These are phyloP conservation scores for Colletotrichum sojae DNA, from an alignment of 2,329 filamentous ascomycete genomes.

Conservation along the genomic window DNA sequence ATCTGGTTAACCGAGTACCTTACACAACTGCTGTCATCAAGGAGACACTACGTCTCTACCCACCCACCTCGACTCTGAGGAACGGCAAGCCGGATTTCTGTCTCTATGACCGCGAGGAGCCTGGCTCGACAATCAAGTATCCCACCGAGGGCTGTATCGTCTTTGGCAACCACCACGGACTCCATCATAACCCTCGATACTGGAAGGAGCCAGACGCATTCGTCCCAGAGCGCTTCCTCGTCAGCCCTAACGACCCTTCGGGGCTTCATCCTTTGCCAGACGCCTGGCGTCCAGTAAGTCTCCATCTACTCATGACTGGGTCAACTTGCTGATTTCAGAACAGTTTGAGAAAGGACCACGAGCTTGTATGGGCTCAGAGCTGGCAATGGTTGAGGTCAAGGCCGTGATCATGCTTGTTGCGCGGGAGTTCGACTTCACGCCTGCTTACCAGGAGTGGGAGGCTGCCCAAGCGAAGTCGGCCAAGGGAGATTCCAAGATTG, in stretches of 20 bases:
- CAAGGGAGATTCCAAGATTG: slow-evolving; percentile 8
- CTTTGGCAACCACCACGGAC: slow-evolving; percentile 23
- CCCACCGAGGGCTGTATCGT: slow-evolving; percentile 27
- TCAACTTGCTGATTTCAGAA: not conserved
- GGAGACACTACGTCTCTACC: slow-evolving; percentile 53
- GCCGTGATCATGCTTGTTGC: slow-evolving; percentile 15
- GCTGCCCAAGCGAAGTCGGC: not conserved
- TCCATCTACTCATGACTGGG: fast-evolving
- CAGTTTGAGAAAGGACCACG: slow-evolving; percentile 28
- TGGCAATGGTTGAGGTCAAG: slow-evolving; percentile 28
- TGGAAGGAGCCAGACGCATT: slow-evolving; percentile 20
- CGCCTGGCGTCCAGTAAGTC: slow-evolving; percentile 26
- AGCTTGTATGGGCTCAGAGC: slow-evolving; percentile 26
- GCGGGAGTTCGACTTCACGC: slow-evolving; percentile 17
- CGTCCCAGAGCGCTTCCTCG: slow-evolving; percentile 17
- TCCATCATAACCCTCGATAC: slow-evolving; percentile 21
- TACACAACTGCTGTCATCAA: slow-evolving; percentile 62
- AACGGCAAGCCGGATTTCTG: slow-evolving; percentile 8
- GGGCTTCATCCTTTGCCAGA: slow-evolving; percentile 16
- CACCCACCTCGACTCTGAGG: slow-evolving; percentile 51
- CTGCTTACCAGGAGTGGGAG: slow-evolving; percentile 25
- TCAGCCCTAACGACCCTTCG: not conserved
- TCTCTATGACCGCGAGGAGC: not conserved
- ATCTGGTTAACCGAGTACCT: slow-evolving; percentile 64
- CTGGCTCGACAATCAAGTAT: not conserved